Evolutionary conservation across 208 protist genomes (phyloP).

Genomic region (Sergeia podlipaevii): DNA sequence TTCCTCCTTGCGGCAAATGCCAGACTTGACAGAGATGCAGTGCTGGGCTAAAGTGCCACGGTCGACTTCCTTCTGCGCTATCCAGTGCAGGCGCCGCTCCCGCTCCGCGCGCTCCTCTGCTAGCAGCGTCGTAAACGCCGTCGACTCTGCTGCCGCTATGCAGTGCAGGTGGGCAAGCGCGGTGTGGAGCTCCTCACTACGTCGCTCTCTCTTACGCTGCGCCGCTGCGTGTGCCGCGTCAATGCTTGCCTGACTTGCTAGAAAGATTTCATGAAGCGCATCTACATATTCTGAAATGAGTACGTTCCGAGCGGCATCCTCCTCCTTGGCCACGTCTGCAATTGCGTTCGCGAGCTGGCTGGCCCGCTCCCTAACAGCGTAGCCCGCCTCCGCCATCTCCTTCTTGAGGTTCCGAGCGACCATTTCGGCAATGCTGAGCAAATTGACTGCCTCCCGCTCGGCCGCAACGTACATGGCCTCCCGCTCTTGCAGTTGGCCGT

Average conservation of each 20-base stretch:
- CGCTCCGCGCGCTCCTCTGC: constrained; percentile 29
- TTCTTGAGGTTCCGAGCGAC: no score
- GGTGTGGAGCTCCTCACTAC: constrained; percentile 7
- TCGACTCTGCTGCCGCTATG: constrained; percentile 37
- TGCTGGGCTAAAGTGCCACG: constrained; percentile 9
- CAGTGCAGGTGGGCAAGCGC: constrained; percentile 23
- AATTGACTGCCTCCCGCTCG: constrained; percentile 5
- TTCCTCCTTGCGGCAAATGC: constrained; percentile 29
- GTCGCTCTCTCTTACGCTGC: constrained; percentile 4
- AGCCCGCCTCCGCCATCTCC: background rate
- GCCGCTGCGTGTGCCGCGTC: constrained; percentile 8
- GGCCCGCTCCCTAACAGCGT: background rate
- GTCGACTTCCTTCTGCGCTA: constrained; percentile 20
- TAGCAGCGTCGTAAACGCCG: constrained; percentile 18
- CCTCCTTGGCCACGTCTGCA: constrained; percentile 7
- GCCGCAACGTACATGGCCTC: constrained; percentile 6
- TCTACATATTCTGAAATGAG: constrained; percentile 4
- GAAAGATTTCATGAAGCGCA: constrained; percentile 5
- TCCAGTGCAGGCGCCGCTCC: constrained; percentile 33
- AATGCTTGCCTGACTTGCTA: constrained; percentile 2
- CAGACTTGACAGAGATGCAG: constrained; percentile 2
- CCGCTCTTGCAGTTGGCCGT: constrained; percentile 1
- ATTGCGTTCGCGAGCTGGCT: background rate
- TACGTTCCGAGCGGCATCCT: background rate
- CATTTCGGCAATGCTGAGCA: no score